Percentiles rank a stretch among this genome's conserved stretches.
phyloP scores from a whole-genome alignment of 2,329 filamentous ascomycete genomes.

The Calcarisporium arbuscula region DNA sequence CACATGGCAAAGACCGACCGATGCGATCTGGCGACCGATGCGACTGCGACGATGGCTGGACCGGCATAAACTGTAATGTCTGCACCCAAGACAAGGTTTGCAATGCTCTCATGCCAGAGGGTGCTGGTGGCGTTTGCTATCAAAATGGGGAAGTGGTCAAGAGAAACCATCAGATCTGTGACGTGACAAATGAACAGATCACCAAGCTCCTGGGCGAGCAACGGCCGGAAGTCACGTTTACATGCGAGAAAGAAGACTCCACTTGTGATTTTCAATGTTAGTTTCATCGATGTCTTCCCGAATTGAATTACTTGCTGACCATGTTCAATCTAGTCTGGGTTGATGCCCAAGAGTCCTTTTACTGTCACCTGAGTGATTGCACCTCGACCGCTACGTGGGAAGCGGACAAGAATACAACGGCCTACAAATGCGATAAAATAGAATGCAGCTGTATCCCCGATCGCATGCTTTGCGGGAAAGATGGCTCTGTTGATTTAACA shows the following conservation, averaged over 20 bases:
- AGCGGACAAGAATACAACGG: slow-evolving; percentile 69
- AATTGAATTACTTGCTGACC: slow-evolving; percentile 7
- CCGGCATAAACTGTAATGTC: slow-evolving; percentile 96
- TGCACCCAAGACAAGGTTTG: slow-evolving; percentile 81
- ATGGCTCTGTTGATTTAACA: slow-evolving; percentile 83
- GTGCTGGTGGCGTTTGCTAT: slow-evolving; percentile 83
- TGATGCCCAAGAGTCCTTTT: slow-evolving; percentile 89
- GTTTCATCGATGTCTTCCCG: slow-evolving; percentile 18
- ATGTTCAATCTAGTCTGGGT: slow-evolving; percentile 68
- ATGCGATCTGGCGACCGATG: slow-evolving; percentile 67
- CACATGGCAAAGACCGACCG: slow-evolving; percentile 71
- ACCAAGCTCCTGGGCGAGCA: slow-evolving; percentile 76
- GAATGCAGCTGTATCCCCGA: slow-evolving; percentile 83
- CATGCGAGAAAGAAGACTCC: slow-evolving; percentile 66
- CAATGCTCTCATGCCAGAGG: slow-evolving; percentile 77
- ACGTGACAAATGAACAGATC: slow-evolving; percentile 95
- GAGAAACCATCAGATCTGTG: slow-evolving; percentile 95
- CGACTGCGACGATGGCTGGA: slow-evolving; percentile 88
- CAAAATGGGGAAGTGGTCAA: slow-evolving; percentile 84
- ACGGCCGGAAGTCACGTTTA: slow-evolving; percentile 91
- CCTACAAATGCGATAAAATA: slow-evolving; percentile 79
- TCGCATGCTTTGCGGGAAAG: slow-evolving; percentile 89
- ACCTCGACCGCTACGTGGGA: slow-evolving; percentile 63
- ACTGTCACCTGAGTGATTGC: slow-evolving; percentile 82
- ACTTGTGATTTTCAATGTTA: slow-evolving; percentile 93